A percentile compares a stretch with the other conserved stretches of the same genome.
These are phyloP conservation scores for Russula virescens DNA, from an alignment of 768 basidiomycete species.

Conservation along the genomic window DNA sequence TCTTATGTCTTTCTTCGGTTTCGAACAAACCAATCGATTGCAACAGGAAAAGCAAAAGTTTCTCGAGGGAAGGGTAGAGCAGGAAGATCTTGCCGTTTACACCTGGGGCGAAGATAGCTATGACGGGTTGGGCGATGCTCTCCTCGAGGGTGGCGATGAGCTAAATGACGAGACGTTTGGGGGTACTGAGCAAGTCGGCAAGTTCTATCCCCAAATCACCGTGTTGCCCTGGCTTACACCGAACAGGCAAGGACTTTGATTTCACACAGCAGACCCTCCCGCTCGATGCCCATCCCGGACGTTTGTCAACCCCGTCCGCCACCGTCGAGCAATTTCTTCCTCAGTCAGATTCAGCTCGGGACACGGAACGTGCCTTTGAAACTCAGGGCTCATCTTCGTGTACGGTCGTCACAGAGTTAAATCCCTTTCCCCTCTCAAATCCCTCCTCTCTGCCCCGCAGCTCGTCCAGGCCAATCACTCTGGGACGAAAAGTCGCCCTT, in stretches of 20 bases:
- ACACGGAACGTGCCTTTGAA: conserved; percentile 16
- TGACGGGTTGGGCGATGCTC: conserved; percentile 81
- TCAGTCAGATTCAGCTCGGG: conserved; percentile 12
- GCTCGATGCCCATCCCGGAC: conserved; percentile 27
- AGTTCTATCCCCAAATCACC: conserved; percentile 30
- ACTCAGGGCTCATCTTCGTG: conserved; percentile 25
- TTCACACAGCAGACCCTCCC: conserved; percentile 50
- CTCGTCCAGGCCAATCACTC: conserved; percentile 60
- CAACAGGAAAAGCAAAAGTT: conserved; percentile 60
- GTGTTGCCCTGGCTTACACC: neutral
- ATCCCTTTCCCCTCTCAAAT: conserved; percentile 28
- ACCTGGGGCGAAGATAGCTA: conserved; percentile 90
- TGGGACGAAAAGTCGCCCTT: conserved; percentile 81
- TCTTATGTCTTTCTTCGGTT: conserved; percentile 77
- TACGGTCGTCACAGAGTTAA: conserved; percentile 28
- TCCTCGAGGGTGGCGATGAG: conserved; percentile 88
- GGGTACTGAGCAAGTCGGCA: conserved; percentile 60
- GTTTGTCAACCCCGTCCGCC: neutral
- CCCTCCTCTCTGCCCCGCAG: conserved; percentile 34
- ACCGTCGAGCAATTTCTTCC: neutral
- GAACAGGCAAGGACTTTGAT: conserved; percentile 85
- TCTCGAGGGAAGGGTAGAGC: conserved; percentile 40
- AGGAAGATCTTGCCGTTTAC: conserved; percentile 85
- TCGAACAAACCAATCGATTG: conserved; percentile 48
- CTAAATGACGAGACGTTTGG: conserved; percentile 98